A percentile compares a stretch with the other conserved stretches of the same genome.
Evolutionary conservation across 2,329 filamentous ascomycete genomes (phyloP).

Genomic region (Penicillium concentricum): DNA sequence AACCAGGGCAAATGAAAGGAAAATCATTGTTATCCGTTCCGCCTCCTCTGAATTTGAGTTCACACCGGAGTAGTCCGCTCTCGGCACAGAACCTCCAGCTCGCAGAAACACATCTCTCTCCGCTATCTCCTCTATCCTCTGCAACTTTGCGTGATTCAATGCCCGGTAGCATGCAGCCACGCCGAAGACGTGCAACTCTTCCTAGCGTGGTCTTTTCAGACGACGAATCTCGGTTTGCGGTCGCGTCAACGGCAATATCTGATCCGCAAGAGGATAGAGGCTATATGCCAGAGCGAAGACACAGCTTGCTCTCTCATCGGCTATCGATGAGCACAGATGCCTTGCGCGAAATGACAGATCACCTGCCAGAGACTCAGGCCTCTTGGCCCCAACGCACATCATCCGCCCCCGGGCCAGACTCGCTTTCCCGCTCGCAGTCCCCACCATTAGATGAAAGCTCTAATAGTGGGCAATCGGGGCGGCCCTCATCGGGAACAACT

Average conservation of each 20-base stretch:
- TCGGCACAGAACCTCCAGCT: slow-evolving; percentile 22
- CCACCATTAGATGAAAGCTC: slow-evolving; percentile 29
- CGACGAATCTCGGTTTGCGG: slow-evolving; percentile 36
- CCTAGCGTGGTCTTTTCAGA: slow-evolving; percentile 47
- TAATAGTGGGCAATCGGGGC: slow-evolving; percentile 27
- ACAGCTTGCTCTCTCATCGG: slow-evolving; percentile 31
- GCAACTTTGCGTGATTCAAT: slow-evolving; percentile 23
- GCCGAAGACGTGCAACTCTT: slow-evolving; percentile 43
- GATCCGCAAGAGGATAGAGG: slow-evolving; percentile 24
- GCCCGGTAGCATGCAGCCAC: slow-evolving; percentile 21
- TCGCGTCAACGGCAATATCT: slow-evolving; percentile 25
- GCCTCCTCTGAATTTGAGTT: slow-evolving; percentile 26
- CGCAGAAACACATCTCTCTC: slow-evolving; percentile 16
- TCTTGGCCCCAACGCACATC: slow-evolving; percentile 44
- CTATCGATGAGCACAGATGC: slow-evolving; percentile 47
- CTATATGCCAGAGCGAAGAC: slow-evolving; percentile 17
- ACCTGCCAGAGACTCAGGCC: slow-evolving; percentile 41
- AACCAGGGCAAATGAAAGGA: slow-evolving; percentile 15
- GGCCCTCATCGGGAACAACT: slow-evolving; percentile 31
- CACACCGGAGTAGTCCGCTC: slow-evolving; percentile 24
- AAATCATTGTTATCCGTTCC: slow-evolving; percentile 24
- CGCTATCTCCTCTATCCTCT: slow-evolving; percentile 9
- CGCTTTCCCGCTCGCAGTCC: slow-evolving; percentile 33
- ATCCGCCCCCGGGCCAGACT: slow-evolving; percentile 44
- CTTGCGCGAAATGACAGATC: slow-evolving; percentile 35